Base-by-base conservation (phyloP, 192 early-diverging fungal genomes). In the Cetraspora pellucida region DNA sequence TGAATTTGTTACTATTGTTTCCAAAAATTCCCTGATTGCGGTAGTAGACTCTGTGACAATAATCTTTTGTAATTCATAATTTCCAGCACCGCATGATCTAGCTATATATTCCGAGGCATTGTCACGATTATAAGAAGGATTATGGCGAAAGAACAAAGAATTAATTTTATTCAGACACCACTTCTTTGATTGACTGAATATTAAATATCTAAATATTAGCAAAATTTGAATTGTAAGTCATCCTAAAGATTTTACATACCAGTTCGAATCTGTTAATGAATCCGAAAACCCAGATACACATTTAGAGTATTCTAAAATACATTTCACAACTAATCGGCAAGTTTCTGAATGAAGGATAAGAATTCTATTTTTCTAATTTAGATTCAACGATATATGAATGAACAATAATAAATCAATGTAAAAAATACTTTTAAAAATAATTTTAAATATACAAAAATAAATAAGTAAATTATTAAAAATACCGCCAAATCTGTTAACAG, bases 281-380 rank as follows among this genome's bases (percentile, higher is more conserved):
- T 52, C 47, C 1, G 45, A 13, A 47, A 23, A 19, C 17, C 46
- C 27, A 13, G 17, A 21, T 2, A 73, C 11, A n/a, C 46, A 44
- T 49, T 75, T 75, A 5, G 73, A 43, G 45, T 61, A 75, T 64
- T 75, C 73, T 27, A 75, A 21, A 6, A 75, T 13, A 21, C 73
- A 75, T 60, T 63, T 61, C 19, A 75, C 14, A 75, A 75, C 21
- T 45, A 47, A 47, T 61, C 61, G 19, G 10, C 37, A 63, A 25
- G 16, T 13, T 17, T 2, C 28, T 25, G 58, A 31, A 45, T 75
- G 58, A 10, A 75, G n/a, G 10, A 47, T 14, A 44, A 75, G 25
- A 63, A 60, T 64, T 25, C 46, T 47, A 47, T 45, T 75, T 14
- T 27, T 30, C 73, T 75, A 63, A 30, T 25, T 37, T 55, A 58